These are phyloP conservation scores for Amanita rimosa DNA, from an alignment of 768 basidiomycete species.

Conservation along the genomic window DNA sequence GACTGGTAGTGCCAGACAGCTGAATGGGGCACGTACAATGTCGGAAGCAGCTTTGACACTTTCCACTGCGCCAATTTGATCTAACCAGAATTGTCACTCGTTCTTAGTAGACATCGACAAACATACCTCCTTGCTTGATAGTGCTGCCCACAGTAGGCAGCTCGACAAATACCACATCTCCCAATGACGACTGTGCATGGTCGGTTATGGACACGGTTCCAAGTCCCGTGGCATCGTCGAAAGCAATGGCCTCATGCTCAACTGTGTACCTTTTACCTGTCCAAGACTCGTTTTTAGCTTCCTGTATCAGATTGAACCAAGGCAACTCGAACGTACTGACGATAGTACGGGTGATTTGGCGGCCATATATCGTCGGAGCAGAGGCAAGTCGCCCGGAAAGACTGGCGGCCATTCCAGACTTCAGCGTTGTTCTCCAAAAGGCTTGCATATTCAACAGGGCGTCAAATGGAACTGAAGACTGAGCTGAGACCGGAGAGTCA, in stretches of 20 bases:
- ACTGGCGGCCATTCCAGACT: neutral
- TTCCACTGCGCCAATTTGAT: constrained; percentile 84
- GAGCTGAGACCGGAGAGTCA: constrained; percentile 26
- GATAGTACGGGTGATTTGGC: constrained; percentile 33
- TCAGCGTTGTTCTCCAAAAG: neutral
- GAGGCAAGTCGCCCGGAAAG: neutral
- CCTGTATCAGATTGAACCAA: neutral
- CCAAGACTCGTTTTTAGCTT: constrained; percentile 3
- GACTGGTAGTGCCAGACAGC: constrained; percentile 9
- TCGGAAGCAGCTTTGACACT: constrained; percentile 96
- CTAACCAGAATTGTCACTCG: constrained; percentile 23
- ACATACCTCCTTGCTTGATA: constrained; percentile 67
- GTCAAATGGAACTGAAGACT: constrained; percentile 13
- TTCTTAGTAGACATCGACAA: neutral
- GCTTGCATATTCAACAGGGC: constrained; percentile 4
- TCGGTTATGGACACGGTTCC: constrained; percentile 84
- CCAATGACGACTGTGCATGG: constrained; percentile 84
- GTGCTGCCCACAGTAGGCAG: constrained; percentile 55
- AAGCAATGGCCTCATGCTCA: constrained; percentile 82
- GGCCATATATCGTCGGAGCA: neutral
- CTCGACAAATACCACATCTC: constrained; percentile 97
- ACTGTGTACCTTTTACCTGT: constrained; percentile 70
- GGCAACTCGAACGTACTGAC: constrained; percentile 38
- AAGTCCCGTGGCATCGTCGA: constrained; percentile 65
- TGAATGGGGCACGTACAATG: constrained; percentile 38